Evolutionary conservation across 257 asterid species (phyloP).

Genomic region (Primulina tabacum): DNA sequence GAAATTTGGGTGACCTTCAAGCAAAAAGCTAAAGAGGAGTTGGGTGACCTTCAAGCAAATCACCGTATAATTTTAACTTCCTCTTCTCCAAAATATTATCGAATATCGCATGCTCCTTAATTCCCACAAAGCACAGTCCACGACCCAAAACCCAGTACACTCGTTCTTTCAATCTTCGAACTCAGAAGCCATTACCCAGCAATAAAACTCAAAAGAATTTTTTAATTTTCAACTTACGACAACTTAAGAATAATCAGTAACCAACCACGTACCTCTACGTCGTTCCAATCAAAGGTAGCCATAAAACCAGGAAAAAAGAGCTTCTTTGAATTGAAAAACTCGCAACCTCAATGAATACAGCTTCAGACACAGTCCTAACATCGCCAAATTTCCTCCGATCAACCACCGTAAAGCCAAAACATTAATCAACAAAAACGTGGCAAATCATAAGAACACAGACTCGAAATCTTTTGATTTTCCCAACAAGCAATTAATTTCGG

Average conservation of each 20-base stretch:
- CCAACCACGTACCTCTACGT: slow-evolving; percentile 11
- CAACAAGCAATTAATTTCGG: no score
- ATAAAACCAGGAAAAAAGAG: slow-evolving; percentile 1
- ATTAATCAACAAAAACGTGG: not conserved
- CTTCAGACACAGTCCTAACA: slow-evolving; percentile 6
- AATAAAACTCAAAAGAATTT: not conserved
- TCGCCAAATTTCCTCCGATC: slow-evolving; percentile 5
- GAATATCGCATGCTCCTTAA: not conserved
- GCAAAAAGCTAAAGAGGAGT: not conserved
- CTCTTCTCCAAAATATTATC: not conserved
- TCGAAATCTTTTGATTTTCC: no score
- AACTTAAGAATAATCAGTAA: not conserved
- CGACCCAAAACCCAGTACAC: not conserved
- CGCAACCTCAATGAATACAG: not conserved
- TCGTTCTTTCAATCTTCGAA: not conserved
- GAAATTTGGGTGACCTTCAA: no score
- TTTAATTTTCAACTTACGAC: not conserved
- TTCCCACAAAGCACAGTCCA: not conserved
- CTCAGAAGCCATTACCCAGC: not conserved
- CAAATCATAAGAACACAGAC: no score
- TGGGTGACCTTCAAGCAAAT: not conserved
- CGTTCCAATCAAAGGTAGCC: slow-evolving; percentile 20
- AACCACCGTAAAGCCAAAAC: not conserved
- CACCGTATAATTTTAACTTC: not conserved
- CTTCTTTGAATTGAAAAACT: not conserved